Evolutionary conservation across 768 basidiomycete species (phyloP), one percentile per base, ranked within the genome.

Genomic region (Auricularia sp.): DNA sequence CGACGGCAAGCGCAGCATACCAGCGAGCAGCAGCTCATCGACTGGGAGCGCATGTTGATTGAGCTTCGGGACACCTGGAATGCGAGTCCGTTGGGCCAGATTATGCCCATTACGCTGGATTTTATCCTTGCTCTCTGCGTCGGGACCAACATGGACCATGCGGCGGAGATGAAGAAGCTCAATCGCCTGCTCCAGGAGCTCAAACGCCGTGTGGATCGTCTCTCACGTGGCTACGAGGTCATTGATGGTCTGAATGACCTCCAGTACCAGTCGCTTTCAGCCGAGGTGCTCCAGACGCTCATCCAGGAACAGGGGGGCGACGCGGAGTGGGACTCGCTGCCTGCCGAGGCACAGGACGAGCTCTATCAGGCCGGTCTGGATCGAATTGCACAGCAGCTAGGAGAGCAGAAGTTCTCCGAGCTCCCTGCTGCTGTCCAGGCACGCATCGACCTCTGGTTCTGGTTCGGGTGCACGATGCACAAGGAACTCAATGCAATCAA

Each of bases 401-500:
- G 47, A 16, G 5, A 18, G 47, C 11, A 51, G 16, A 5, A 16
- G 10, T 51, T 51, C 16, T 18, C 14, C 3, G 47, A 16, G 14
- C 47, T 51, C 3, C 47, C 47, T 1, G 16, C 7, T 5, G 14
- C 16, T 16, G 16, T 18, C 1, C 47, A 21, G 1, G 47, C 14
- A 1, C 21, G 16, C 47, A 18, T 51, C 1, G 47, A 51, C 3
- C 47, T 51, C 47, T 51, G 47, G 47, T 11, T 65, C 3, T 65
- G 64, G 64, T n/a, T 21, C 36, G 64, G 64, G 2, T 65, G 64
- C 61, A 13, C 18, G 2, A 65, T 65, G 64, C 64, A 65, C 39
- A 61, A 59, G 11, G 59, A 62, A 61, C 16, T 65, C n/a, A 62
- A 59, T 54, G 21, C 16, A 2, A 13, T 65, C n/a, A 37, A 63